Evolutionary conservation across 208 protist species (phyloP), one percentile per base, ranked within the genome.

Genomic region (Trypanosoma caninum): DNA sequence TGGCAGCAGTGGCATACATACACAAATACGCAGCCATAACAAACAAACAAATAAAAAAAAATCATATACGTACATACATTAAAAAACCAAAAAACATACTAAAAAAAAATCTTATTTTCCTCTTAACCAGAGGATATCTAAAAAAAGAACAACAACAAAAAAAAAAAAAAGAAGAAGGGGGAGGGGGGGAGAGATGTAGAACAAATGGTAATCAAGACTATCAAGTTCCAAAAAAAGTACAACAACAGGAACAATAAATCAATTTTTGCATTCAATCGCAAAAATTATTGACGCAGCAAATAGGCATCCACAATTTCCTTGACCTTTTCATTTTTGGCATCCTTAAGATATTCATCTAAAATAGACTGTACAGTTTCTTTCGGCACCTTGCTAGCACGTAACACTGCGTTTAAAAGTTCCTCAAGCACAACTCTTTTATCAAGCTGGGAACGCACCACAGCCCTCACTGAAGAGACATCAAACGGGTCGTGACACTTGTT

Each of bases 381-480:
- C 20, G 82, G 69, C 1, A 69, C 63, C 2, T 84, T 82, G 23
- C 82, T 60, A 3, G 75, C 65, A 2, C 74, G 58, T 7, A 91
- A 46, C 8, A 91, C 57, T 13, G 68, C 22, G 18, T 80, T 65
- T 8, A 94, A 25, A 2, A 91, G 47, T 30, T 90, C 80, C n/a
- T 63, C 59, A 52, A 90, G 59, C 1, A 74, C 65, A 0, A 37
- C 68, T 7, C 54, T 46, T 51, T 62, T 67, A 25, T 75, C 78
- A 35, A 83, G 47, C 51, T 84, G 76, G 11, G 72, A 65, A 0
- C 88, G 82, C 31, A 91, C 65, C 0, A 87, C 78, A 3, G 72
- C 73, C n/a, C 80, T 61, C n/a, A 94, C 55, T 2, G 76, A 61
- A 3, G 84, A 84, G 16, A 47, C 44, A 51, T 94, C 82, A 6